Evolutionary conservation across 306 rosid genomes (phyloP).

Genomic region (Acacia confusa): DNA sequence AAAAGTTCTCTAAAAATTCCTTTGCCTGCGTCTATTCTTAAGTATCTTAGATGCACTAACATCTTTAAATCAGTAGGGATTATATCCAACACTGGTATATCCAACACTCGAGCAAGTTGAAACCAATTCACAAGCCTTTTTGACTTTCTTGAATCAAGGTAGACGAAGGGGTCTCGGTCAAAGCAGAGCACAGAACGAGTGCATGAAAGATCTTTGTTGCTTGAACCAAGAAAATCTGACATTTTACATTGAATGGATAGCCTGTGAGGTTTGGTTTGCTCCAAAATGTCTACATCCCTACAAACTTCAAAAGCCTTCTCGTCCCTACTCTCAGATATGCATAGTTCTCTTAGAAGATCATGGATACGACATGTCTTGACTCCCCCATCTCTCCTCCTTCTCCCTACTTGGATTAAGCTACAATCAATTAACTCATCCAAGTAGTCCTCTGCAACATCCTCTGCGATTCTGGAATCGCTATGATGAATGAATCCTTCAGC

Average conservation of each 20-base stretch:
- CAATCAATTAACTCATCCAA: neutral
- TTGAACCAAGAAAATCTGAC: neutral
- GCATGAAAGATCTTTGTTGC: neutral
- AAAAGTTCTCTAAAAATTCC: too few species aligned
- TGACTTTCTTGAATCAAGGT: neutral
- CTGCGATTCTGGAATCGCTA: neutral
- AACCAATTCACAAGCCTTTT: neutral
- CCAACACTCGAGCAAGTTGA: neutral
- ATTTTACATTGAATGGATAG: neutral
- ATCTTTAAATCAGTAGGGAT: neutral
- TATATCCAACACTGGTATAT: too few species aligned
- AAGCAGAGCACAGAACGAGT: neutral
- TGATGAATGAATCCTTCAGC: neutral
- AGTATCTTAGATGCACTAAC: neutral
- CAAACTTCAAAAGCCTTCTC: neutral
- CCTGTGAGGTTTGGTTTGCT: neutral
- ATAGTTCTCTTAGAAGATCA: neutral
- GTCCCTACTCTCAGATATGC: neutral
- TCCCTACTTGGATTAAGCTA: neutral
- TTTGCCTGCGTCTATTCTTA: constrained; percentile 1
- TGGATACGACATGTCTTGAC: neutral
- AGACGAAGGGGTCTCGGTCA: neutral
- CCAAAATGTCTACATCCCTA: neutral
- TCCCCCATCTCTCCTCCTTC: neutral
- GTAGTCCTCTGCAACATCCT: neutral